Base-by-base conservation (phyloP, 352 stramenopile genomes). In the Phytophthora podocarpi region DNA sequence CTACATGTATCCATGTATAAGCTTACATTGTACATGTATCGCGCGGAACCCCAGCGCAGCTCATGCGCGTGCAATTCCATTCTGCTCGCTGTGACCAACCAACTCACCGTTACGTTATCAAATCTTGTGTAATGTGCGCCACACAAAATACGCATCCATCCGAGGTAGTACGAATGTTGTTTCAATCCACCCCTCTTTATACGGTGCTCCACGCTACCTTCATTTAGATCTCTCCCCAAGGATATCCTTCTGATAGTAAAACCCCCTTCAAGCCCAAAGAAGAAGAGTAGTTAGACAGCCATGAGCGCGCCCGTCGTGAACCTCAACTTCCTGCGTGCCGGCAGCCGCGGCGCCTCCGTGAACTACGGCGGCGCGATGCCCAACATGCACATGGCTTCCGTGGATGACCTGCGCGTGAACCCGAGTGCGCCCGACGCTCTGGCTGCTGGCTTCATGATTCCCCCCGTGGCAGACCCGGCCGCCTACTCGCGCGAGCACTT, bases 401-500 rank as follows among this genome's bases (percentile, higher is more conserved):
- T 47, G 1, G 67, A 76, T 43, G 59, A 83, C 21, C 68, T 87
- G 46, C 63, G 63, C 16, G 51, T 55, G 36, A 58, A 60, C 7
- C 48, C 39, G 30, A 69, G 16, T 51, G 57, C 36, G 26, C 63
- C 62, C 0, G 70, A 74, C 39, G 64, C 76, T 11, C 65, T 82
- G 6, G 65, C 67, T 32, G 67, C 75, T 30, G 82, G 86, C 53
- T 95, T 95, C 41, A 26, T 95, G 67, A 70, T 95, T 49, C 84
- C 78, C 9, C 76, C 82, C 13, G 83, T 90, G 37, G 70, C 82
- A 0, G 82, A 99, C 81, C 96, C 96, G 18, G 96, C 97, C 30
- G 78, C 89, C 24, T 99, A 98, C 68, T 98, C 91, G 56, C 93
- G 95, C 56, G 91, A 78, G 53, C 97, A 99, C 80, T 98, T 99